phyloP scores from a whole-genome alignment of 2,329 filamentous ascomycete genomes.

The Paecilomyces dactylethromorphus region DNA sequence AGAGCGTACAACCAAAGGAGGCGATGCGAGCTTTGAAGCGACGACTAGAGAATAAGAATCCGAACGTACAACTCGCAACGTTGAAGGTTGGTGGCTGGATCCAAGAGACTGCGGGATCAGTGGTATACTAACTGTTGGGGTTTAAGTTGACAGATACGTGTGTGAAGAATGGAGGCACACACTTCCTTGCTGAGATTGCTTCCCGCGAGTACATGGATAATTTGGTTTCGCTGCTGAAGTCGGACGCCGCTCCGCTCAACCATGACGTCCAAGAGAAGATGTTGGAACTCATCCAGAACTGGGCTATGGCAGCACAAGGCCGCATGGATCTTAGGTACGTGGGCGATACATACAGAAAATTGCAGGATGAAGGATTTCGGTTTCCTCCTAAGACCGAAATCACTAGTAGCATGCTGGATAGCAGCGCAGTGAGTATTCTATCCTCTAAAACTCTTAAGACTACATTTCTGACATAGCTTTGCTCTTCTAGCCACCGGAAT shows the following conservation, averaged over 20 bases:
- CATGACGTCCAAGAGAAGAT: slow-evolving; percentile 83
- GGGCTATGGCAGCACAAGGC: slow-evolving; percentile 84
- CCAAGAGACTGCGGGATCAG: slow-evolving; percentile 7
- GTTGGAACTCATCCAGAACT: slow-evolving; percentile 85
- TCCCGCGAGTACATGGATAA: slow-evolving; percentile 99
- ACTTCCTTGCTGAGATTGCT: slow-evolving; percentile 92
- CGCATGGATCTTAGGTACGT: slow-evolving; percentile 80
- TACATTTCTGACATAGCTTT: neutral
- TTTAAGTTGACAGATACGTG: slow-evolving; percentile 86
- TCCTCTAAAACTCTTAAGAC: neutral
- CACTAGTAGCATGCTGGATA: slow-evolving; percentile 96
- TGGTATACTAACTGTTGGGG: neutral
- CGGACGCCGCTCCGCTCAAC: slow-evolving; percentile 69
- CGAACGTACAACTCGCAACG: slow-evolving; percentile 92
- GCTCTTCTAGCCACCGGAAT: slow-evolving; percentile 72
- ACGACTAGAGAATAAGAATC: slow-evolving; percentile 94
- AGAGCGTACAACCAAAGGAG: slow-evolving; percentile 94
- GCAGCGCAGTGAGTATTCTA: slow-evolving; percentile 67
- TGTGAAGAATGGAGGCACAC: slow-evolving; percentile 93
- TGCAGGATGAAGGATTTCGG: slow-evolving; percentile 78
- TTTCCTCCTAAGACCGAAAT: slow-evolving; percentile 85
- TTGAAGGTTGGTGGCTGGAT: slow-evolving; percentile 59
- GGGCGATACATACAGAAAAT: slow-evolving; percentile 72
- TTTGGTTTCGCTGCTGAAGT: slow-evolving; percentile 79
- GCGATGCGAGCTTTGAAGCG: slow-evolving; percentile 95